Base-by-base conservation (phyloP, 2,329 filamentous ascomycete genomes). In the Rutstroemia sp. region DNA sequence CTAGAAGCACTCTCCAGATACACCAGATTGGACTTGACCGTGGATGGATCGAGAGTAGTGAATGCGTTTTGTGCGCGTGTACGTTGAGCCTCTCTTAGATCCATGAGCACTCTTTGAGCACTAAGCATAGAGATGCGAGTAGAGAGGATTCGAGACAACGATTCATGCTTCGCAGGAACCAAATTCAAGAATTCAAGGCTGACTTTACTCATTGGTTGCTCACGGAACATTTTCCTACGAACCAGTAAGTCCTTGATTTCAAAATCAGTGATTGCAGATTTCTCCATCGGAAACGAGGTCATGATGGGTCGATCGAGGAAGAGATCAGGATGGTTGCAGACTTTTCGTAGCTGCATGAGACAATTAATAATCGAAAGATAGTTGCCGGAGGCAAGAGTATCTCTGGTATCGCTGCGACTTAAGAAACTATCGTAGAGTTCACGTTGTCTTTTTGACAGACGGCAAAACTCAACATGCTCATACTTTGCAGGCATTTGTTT, bases 401-500 rank as follows among this genome's bases (percentile, higher is more conserved):
- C 87, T 61, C 90, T 86, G 0, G 94, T 97, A 65, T 96, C 90
- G 3, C 87, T 87, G 56, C 92, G 85, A 37, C 89, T 90, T 74
- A 99, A 84, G 72, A 97, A 99, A 1, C 92, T 92, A 72, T 99
- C 94, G 67, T 99, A 99, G 8, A 99, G 76, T 72, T 96, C 94
- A 45, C 94, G 84, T 69, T 99, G 94, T 23, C 94, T 86, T 70
- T 97, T 96, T 6, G 92, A 97, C 4, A 99, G 78, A 46, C 92
- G 88, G 71, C 94, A 99, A 67, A 95, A 92, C 61, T 97, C 89
- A 19, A 99, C 91, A 67, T 96, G 92, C 71, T 99, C 95, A 68
- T 96, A 96, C 71, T 99, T 99, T 59, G 84, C 92, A 0, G 95
- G 94, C 89, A 99, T 96, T 70, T 99, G 94, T 74, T 97, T 96